A percentile compares a stretch with the other conserved stretches of the same genome.
Conservation (phyloP, 495 filamentous ascomycete genomes). For the Daldinia grandis region DNA sequence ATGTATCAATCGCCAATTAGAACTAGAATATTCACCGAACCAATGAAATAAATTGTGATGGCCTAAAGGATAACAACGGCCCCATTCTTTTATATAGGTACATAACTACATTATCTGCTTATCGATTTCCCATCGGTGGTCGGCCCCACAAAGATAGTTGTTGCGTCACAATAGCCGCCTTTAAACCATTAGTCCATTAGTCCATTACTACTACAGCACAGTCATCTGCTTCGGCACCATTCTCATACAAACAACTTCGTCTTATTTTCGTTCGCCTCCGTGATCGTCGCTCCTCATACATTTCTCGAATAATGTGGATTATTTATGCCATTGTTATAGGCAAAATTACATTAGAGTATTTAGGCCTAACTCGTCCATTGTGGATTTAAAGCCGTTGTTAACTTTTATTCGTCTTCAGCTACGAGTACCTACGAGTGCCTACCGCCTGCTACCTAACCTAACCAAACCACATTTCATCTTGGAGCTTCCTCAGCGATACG, state of each 20-base stretch:
- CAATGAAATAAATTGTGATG: too few relatives aligned
- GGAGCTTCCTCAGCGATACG: neutral
- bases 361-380: neutral
- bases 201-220: conserved; percentile 1
- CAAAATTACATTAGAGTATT: neutral
- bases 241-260: neutral
- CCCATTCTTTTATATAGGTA: neutral
- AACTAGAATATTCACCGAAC: too few relatives aligned
- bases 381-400: neutral
- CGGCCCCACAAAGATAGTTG: conserved; percentile 30
- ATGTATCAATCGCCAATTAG: too few relatives aligned
- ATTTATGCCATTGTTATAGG: neutral
- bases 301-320: neutral
- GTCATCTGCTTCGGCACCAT: conserved; percentile 11
- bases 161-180: conserved; percentile 43
- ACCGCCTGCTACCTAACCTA: neutral
- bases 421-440: neutral
- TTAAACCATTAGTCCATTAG: neutral
- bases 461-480: neutral
- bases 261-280: neutral
- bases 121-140: conserved; percentile 18
- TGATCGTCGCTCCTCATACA: neutral
- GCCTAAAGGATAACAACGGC: neutral
- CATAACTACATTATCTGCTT: neutral
- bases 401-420: conserved; percentile 1